Percentiles rank a stretch among this genome's conserved stretches.
These are phyloP conservation scores for Leccinellum albellum DNA, from an alignment of 768 basidiomycete species.

Conservation along the genomic window DNA sequence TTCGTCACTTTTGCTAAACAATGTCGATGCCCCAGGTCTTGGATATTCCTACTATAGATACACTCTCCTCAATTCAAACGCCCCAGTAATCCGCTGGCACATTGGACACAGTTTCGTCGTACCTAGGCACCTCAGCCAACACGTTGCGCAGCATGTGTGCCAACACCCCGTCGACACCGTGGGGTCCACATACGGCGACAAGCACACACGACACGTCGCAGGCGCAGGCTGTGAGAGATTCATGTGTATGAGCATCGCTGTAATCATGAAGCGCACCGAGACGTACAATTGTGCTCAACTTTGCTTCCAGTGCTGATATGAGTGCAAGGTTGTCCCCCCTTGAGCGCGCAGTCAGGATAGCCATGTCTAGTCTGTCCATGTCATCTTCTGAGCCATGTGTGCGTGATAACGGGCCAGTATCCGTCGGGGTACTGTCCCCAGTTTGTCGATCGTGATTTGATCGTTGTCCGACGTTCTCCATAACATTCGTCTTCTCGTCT, in stretches of 20 bases:
- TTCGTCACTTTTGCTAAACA: conserved; percentile 7
- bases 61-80: conserved; percentile 69
- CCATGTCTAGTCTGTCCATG: conserved; percentile 44
- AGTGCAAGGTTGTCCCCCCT: conserved; percentile 47
- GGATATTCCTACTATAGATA: conserved; percentile 47
- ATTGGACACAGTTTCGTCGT: conserved; percentile 82
- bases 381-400: conserved; percentile 28
- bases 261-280: conserved; percentile 24
- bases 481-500: conserved; percentile 25
- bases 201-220: conserved; percentile 67
- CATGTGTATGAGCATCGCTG: conserved; percentile 28
- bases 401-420: background rate
- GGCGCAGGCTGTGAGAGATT: conserved; percentile 15
- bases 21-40: background rate
- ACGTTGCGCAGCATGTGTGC: conserved; percentile 81
- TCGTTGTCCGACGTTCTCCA: conserved; percentile 1
- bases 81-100: conserved; percentile 80
- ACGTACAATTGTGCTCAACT: conserved; percentile 55
- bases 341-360: conserved; percentile 47
- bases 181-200: conserved; percentile 74
- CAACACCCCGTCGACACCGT: conserved; percentile 83
- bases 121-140: conserved; percentile 82
- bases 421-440: conserved; percentile 19
- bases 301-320: conserved; percentile 55
- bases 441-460: conserved; percentile 33